phyloP scores from a whole-genome alignment of 176 grass and related monocot genomes.

The Musa itinerans region DNA sequence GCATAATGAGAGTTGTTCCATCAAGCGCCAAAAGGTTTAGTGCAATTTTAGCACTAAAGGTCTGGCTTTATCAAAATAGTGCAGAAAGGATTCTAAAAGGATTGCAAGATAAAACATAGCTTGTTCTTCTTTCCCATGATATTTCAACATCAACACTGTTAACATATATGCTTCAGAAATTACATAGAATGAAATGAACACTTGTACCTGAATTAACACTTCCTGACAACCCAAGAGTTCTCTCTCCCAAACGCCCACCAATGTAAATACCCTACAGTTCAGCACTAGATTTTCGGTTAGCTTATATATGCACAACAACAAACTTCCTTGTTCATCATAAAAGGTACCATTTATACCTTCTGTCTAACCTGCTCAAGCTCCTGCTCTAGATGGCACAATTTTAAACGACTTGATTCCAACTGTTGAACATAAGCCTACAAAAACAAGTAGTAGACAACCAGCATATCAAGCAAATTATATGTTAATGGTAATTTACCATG shows the following conservation, averaged over 20 bases:
- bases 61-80: not conserved
- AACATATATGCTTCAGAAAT: not conserved
- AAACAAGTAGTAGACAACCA: slow-evolving; percentile 1
- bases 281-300: not conserved
- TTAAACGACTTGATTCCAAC: slow-evolving; percentile 82
- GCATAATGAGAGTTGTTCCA: not conserved
- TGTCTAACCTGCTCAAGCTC: slow-evolving; percentile 55
- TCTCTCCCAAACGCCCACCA: slow-evolving; percentile 35
- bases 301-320: not conserved
- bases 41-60: not conserved
- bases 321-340: not conserved
- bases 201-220: slow-evolving; percentile 46
- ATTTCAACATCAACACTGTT: not conserved
- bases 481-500: not conserved
- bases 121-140: too few species aligned
- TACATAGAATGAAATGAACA: not conserved
- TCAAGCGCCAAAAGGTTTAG: not conserved
- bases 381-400: slow-evolving; percentile 67
- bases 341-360: slow-evolving; percentile 34
- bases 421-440: slow-evolving; percentile 85
- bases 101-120: too few species aligned
- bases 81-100: not conserved
- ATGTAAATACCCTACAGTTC: slow-evolving; percentile 30
- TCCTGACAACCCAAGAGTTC: slow-evolving; percentile 31
- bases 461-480: not conserved